Evolutionary conservation across 495 filamentous ascomycete genomes (phyloP), one percentile per base, ranked within the genome.

Genomic region (Aspergillus panamensis): DNA sequence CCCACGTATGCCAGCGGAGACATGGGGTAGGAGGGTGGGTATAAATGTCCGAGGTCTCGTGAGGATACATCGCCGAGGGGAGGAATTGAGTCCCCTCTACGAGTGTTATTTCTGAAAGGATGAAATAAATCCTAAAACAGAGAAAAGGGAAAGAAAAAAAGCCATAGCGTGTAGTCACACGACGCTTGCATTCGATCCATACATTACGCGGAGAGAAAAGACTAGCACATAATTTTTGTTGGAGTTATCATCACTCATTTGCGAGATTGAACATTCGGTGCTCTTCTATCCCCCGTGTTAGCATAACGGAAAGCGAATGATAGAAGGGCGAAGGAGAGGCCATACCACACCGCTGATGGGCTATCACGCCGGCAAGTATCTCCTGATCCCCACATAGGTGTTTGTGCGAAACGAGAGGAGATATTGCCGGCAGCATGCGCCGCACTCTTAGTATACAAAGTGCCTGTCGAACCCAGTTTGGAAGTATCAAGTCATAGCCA

Each of bases 301-400:
- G 62, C 52, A 31, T 16, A 37, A 25, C n/a, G 45, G 12, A 3
- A 32, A n/a, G 44, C 17, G 12, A 16, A 30, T n/a, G 14, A 14
- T 30, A 32, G 8, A 25, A 19, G 3, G 20, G n/a, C 20, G 17
- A 37, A 7, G 43, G 37, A 32, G 49, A 20, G 33, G 13, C 39
- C 66, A 59, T 72, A 73, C 72, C 69, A 61, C 48, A 51, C 66
- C 62, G 60, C 55, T 53, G 59, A 64, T 67, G 57, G 56, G 64
- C 66, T 55, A 64, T 45, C 67, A 62, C 63, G 71, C 74, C 72
- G 71, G 57, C 72, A 60, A 57, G 45, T 55, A 59, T 57, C 58
- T 54, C 48, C 55, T 39, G 20, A 13, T 14, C 56, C 25, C 39
- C 32, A 29, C 32, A 31, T 14, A 50, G 7, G 33, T 42, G 35